phyloP scores from a whole-genome alignment of 805 yeast genomes.

The Schizosaccharomyces osmophilus region DNA sequence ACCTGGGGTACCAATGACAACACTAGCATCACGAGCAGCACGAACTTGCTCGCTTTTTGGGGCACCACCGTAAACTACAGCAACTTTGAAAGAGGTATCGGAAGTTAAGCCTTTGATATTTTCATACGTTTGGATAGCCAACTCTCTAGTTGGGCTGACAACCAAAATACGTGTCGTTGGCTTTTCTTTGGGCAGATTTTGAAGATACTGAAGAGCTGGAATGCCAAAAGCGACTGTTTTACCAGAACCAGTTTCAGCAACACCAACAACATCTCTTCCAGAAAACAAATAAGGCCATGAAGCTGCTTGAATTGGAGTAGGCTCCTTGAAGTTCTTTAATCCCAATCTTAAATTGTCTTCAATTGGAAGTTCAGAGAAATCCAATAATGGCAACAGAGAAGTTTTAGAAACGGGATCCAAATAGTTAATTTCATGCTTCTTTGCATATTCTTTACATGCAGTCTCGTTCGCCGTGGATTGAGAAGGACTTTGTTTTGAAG shows the following conservation, averaged over 20 bases:
- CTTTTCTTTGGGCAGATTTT: conserved; percentile 15
- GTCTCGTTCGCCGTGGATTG: conserved; percentile 10
- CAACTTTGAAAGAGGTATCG: conserved; percentile 38
- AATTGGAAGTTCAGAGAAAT: conserved; percentile 35
- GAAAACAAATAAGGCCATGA: conserved; percentile 77
- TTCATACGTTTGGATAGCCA: conserved; percentile 82
- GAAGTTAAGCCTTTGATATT: conserved; percentile 42
- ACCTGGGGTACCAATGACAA: conserved; percentile 96
- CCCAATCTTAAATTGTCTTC: conserved; percentile 32
- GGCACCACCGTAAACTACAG: conserved; percentile 91
- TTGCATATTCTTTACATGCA: conserved; percentile 19
- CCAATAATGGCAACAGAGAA: conserved; percentile 36
- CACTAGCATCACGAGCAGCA: conserved; percentile 31
- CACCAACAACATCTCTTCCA: conserved; percentile 77
- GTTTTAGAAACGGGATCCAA: conserved; percentile 38
- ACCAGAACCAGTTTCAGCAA: conserved; percentile 96
- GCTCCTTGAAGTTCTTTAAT: conserved; percentile 53
- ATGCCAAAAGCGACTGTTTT: conserved; percentile 94
- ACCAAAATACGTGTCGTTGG: conserved; percentile 49
- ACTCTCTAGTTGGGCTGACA: conserved; percentile 90
- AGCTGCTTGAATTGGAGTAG: conserved; percentile 86
- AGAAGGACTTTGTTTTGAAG: neutral
- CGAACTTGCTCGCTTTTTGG: conserved; percentile 76
- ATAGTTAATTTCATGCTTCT: conserved; percentile 18
- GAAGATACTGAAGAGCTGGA: conserved; percentile 66